Conservation (phyloP, 2,329 filamentous ascomycete species). For the Grosmannia clavigera region DNA sequence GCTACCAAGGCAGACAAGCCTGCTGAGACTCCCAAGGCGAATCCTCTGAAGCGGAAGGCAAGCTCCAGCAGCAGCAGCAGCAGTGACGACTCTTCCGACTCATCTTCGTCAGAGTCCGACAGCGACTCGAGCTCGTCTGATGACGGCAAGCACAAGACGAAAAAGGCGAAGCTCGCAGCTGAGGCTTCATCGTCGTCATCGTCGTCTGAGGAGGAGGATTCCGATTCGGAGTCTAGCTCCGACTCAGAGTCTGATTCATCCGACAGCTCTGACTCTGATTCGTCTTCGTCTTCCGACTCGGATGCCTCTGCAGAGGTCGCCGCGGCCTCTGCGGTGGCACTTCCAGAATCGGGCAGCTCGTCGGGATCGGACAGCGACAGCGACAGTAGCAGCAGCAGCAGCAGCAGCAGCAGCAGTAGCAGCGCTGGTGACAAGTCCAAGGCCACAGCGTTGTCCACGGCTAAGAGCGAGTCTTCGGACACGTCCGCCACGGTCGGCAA, state of each 20-base stretch:
- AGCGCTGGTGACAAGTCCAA: conserved; percentile 6
- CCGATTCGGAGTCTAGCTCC: conserved; percentile 1
- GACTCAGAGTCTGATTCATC: neutral
- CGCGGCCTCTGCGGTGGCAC: conserved; percentile 15
- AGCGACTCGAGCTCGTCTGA: conserved; percentile 1
- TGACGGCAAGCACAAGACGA: conserved; percentile 13
- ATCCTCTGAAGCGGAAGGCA: conserved; percentile 44
- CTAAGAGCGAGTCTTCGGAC: conserved; percentile 21
- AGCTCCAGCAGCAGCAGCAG: conserved; percentile 21
- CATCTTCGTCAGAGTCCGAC: neutral
- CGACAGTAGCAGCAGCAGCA: neutral
- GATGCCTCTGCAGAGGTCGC: conserved; percentile 18
- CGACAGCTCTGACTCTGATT: conserved; percentile 8
- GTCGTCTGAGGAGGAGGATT: conserved; percentile 10
- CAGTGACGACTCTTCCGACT: conserved; percentile 12
- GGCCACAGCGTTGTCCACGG: conserved; percentile 10
- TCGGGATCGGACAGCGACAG: conserved; percentile 16
- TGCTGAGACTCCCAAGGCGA: conserved; percentile 11
- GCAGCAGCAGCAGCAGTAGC: conserved; percentile 7
- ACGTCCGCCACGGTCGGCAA: conserved; percentile 37
- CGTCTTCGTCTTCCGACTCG: conserved; percentile 5
- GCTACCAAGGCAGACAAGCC: neutral
- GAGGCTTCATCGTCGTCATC: conserved; percentile 8
- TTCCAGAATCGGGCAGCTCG: conserved; percentile 20
- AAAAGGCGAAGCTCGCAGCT: conserved; percentile 11